phyloP scores from a whole-genome alignment of 345 rosid species.

The Salix suchowensis region DNA sequence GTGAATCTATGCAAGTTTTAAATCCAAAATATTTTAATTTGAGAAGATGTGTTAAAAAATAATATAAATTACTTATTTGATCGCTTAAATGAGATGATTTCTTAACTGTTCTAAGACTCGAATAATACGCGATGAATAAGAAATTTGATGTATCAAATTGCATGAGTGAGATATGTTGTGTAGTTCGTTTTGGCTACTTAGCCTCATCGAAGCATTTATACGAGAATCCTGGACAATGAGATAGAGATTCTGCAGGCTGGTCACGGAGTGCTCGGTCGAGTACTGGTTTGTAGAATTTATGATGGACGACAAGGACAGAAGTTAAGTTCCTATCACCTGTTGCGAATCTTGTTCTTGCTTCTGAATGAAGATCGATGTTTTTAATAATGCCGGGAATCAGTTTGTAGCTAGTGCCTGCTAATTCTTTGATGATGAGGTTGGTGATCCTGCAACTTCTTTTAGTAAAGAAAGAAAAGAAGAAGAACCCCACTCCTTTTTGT shows the following conservation, averaged over 20 bases:
- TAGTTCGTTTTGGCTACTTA: not conserved
- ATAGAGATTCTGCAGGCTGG: not conserved
- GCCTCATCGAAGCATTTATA: not conserved
- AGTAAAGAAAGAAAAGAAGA: no score
- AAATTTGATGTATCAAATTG: no score
- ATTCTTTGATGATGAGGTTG: no score
- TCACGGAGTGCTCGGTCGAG: not conserved
- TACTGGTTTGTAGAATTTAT: not conserved
- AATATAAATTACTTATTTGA: no score
- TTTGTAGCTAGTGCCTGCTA: not conserved
- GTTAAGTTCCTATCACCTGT: not conserved
- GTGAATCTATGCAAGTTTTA: fast-evolving
- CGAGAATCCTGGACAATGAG: not conserved
- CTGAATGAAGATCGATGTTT: not conserved
- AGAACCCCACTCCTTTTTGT: no score
- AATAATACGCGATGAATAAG: no score
- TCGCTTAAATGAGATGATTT: no score
- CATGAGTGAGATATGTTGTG: fast-evolving
- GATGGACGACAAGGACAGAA: not conserved
- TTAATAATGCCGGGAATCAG: not conserved
- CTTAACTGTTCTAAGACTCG: not conserved
- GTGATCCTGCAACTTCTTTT: no score
- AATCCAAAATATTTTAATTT: no score
- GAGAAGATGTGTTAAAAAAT: fast-evolving
- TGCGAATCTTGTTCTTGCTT: not conserved